A percentile compares a stretch with the other conserved stretches of the same genome.
These are phyloP conservation scores for Pichia norvegensis DNA, from an alignment of 1,139 yeast species.

Conservation along the genomic window DNA sequence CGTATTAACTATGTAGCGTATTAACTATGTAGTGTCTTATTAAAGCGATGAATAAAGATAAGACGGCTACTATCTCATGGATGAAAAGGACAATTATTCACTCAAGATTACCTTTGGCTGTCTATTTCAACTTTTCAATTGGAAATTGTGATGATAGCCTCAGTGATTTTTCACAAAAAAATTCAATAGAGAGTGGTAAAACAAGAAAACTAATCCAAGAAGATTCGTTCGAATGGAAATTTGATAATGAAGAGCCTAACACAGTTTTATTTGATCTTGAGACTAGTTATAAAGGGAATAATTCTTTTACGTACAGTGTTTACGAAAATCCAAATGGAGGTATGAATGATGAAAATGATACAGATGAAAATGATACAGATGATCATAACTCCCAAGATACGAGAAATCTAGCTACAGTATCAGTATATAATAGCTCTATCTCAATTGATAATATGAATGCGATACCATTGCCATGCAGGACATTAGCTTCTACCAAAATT, in stretches of 20 bases:
- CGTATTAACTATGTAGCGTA: no score
- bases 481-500: slow-evolving; percentile 21
- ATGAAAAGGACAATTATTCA: slow-evolving; percentile 4
- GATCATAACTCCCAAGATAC: background rate
- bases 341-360: background rate
- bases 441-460: slow-evolving; percentile 18
- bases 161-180: slow-evolving; percentile 1
- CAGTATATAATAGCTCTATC: slow-evolving; percentile 20
- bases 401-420: slow-evolving; percentile 14
- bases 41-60: no score
- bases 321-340: background rate
- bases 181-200: background rate
- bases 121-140: slow-evolving; percentile 18
- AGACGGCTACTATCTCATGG: background rate
- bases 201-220: slow-evolving; percentile 1
- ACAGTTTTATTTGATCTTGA: background rate
- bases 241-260: background rate
- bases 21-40: background rate
- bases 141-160: slow-evolving; percentile 6
- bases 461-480: slow-evolving; percentile 16
- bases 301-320: background rate
- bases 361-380: background rate
- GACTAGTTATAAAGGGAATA: background rate
- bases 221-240: background rate
- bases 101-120: slow-evolving; percentile 5